Base-by-base conservation (phyloP, 2,329 filamentous ascomycete species). In the Drechslera avenae region DNA sequence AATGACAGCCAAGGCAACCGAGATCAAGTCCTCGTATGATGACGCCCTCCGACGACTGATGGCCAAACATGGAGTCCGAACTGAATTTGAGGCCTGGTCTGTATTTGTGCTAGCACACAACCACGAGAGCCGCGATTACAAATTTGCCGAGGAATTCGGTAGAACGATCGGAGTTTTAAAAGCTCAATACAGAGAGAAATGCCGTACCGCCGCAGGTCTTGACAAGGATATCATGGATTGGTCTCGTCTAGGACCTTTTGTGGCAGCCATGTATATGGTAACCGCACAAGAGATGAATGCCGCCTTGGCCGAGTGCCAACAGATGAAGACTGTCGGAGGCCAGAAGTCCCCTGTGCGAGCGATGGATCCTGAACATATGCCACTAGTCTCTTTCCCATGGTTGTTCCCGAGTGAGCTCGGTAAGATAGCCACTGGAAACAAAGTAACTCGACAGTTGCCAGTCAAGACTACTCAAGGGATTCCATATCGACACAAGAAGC, bases 351-450 rank as follows among this genome's bases (percentile, higher is more conserved):
- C 72, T 4, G 33, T 67, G 10, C 68, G 73, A 17, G 69, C 66
- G 16, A 74, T 75, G 65, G 75, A 73, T 9, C 64, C 78, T 2
- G 77, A 77, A 7, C 89, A 77, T 2, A 87, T 91, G 80, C 93
- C 94, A 0, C 77, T 97, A 7, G 94, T 97, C 62, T 94, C 88
- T 52, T 97, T 97, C 63, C 93, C 94, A 0, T 99, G 94, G 94
- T 78, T 97, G 2, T 96, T 97, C 57, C 80, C 86, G 10, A 80
- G 82, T 36, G 83, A 91, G 52, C 78, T 96, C 3, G 86, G 88
- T 1, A 80, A 81, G 39, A 86, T 96, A 61, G 89, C 88, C 1
- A 83, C 75, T 19, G 73, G 67, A 37, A 56, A 47, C 26, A 26
- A 6, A 14, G 30, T 26, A 12, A 26, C 17, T 7, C 41, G 39